phyloP scores from a whole-genome alignment of 2,329 filamentous ascomycete genomes.

The Xylariaceae sp. region DNA sequence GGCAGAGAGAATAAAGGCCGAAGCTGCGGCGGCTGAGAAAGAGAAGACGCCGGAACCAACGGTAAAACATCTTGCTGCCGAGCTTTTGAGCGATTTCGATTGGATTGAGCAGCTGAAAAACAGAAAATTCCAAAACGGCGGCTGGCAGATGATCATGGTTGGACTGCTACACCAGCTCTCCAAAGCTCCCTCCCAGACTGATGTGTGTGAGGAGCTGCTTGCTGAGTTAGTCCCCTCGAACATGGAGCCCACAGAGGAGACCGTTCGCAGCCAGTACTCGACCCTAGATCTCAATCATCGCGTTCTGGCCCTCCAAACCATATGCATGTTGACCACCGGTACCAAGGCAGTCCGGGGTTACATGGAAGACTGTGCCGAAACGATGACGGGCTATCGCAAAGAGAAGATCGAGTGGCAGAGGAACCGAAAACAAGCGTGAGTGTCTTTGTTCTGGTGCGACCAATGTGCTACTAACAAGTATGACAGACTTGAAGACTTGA shows the following conservation, averaged over 20 bases:
- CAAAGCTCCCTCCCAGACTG: slow-evolving; percentile 64
- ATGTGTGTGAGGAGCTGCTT: slow-evolving; percentile 74
- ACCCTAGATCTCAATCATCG: slow-evolving; percentile 79
- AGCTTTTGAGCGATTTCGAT: slow-evolving; percentile 68
- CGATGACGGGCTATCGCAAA: slow-evolving; percentile 93
- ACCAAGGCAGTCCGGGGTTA: slow-evolving; percentile 84
- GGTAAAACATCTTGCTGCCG: slow-evolving; percentile 64
- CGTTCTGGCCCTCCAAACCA: slow-evolving; percentile 74
- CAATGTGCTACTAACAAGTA: slow-evolving; percentile 23
- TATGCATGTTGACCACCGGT: slow-evolving; percentile 79
- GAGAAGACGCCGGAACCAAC: slow-evolving; percentile 40
- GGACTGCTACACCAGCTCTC: slow-evolving; percentile 84
- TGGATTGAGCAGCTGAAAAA: slow-evolving; percentile 84
- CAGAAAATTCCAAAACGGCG: slow-evolving; percentile 80
- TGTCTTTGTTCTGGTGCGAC: slow-evolving; percentile 14
- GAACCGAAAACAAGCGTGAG: slow-evolving; percentile 63
- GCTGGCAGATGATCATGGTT: slow-evolving; percentile 87
- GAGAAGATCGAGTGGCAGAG: slow-evolving; percentile 92
- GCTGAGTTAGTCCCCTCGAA: slow-evolving; percentile 76
- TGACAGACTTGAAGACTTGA: slow-evolving; percentile 66
- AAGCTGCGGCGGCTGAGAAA: slow-evolving; percentile 50
- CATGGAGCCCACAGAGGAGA: slow-evolving; percentile 69
- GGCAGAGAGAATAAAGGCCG: slow-evolving; percentile 62
- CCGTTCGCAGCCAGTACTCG: slow-evolving; percentile 67
- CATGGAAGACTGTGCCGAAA: slow-evolving; percentile 86